Base-by-base conservation (phyloP, 2,329 filamentous ascomycete genomes). In the Hypoxylon sp. region DNA sequence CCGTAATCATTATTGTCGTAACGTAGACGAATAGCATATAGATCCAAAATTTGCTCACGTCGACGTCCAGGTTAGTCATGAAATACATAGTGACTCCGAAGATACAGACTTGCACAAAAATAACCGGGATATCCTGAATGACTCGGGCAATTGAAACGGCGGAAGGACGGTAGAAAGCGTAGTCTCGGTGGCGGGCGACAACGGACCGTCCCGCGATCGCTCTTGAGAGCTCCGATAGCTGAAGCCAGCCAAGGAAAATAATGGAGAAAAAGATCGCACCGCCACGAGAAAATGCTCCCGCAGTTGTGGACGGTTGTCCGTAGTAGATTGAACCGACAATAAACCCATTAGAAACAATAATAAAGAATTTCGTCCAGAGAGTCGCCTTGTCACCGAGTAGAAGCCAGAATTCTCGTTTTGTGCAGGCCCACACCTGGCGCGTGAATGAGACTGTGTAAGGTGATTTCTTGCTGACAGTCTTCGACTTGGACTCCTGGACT, bases 251-350 rank as follows among this genome's bases (percentile, higher is more conserved):
- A 52, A 85, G 81, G 73, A 89, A 87, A n/a, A 90, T 66, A 3
- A 87, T 79, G 2, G 84, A 77, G 69, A 87, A 86, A 76, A 87
- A 87, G 14, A 84, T 72, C 0, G 81, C 76, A 14, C 85, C 84
- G 22, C 84, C 83, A 0, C 84, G 81, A 2, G 81, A 77, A 78
- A 90, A 94, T 77, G 92, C 90, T 60, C 89, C 91, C 1, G 78
- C 78, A 0, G 91, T 92, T 50, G 85, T 83, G 0, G 81, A 71
- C 0, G 85, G 80, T 31, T 92, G 81, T 67, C 92, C 88, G 74
- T 94, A 93, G 80, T 96, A 96, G 17, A 96, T 84, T 1, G 91
- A 93, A 1, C 92, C 91, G 59, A 94, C 90, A 68, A 97, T 92
- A 9, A 97, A 84, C 3, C 79, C 83, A 77, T 93, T 92, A 63